Conservation (phyloP, 768 basidiomycete species). For the Russula emetica region DNA sequence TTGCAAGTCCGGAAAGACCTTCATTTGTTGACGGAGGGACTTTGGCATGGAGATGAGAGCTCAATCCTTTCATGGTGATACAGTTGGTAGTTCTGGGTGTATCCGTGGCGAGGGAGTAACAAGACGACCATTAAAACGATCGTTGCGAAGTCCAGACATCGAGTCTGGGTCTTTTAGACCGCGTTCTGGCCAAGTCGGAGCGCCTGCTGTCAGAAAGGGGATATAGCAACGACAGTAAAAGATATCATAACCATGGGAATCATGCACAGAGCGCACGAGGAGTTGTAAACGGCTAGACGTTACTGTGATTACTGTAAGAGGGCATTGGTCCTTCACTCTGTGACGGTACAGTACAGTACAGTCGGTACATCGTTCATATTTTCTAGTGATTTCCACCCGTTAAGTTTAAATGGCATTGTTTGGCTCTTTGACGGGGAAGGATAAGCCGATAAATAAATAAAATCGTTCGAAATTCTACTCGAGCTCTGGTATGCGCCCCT, state of each 20-base stretch:
- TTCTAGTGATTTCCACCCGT: no score
- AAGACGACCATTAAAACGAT: no score
- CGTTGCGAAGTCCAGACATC: background rate
- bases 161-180: background rate
- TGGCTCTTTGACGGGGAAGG: no score
- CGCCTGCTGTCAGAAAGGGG: background rate
- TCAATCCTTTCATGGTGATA: constrained; percentile 48
- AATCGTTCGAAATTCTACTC: no score
- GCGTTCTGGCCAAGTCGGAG: background rate
- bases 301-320: no score
- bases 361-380: no score
- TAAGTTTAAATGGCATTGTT: no score
- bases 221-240: background rate
- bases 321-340: no score
- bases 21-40: constrained; percentile 77
- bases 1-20: constrained; percentile 81
- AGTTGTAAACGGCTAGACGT: background rate
- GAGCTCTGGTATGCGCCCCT: no score
- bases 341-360: no score
- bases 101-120: background rate
- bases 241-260: background rate
- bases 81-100: background rate
- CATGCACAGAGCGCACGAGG: background rate
- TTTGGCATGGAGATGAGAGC: constrained; percentile 37
- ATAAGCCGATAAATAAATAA: no score